phyloP scores from a whole-genome alignment of 129 eudicot genomes.

The Arctium lappa region DNA sequence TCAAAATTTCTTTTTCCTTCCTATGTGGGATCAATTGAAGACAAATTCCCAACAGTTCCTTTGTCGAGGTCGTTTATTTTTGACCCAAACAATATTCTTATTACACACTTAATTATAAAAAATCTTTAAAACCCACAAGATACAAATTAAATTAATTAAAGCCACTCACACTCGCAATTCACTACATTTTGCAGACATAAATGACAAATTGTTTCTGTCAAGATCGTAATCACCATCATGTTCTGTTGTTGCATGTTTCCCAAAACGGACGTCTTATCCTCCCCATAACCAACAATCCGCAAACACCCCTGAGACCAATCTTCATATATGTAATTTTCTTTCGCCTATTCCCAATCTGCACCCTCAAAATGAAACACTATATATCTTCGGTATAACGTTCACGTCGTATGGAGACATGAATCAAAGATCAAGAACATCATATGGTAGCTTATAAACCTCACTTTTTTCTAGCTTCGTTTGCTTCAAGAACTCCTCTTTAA shows the following conservation, averaged over 20 bases:
- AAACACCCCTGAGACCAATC: conserved; percentile 28
- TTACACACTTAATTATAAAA: too few species aligned
- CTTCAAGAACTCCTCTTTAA: conserved; percentile 18
- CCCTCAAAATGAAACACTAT: conserved; percentile 34
- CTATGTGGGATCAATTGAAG: too few species aligned
- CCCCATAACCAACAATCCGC: conserved; percentile 25
- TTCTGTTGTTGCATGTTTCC: conserved; percentile 52
- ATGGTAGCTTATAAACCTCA: background rate
- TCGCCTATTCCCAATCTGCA: conserved; percentile 30
- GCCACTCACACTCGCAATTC: background rate
- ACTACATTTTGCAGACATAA: conserved; percentile 41
- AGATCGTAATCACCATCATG: conserved; percentile 40
- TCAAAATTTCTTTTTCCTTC: too few species aligned
- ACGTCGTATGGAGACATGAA: conserved; percentile 1
- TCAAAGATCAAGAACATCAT: conserved; percentile 15
- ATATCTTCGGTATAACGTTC: background rate
- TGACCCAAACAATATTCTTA: too few species aligned
- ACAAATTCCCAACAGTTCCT: too few species aligned
- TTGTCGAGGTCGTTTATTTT: too few species aligned
- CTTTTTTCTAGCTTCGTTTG: conserved; percentile 15
- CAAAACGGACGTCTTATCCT: too few species aligned
- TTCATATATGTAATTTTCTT: conserved; percentile 30
- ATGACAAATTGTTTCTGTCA: conserved; percentile 26
- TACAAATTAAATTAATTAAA: too few species aligned
- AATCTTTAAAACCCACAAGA: too few species aligned